Evolutionary conservation across 306 rosid genomes (phyloP), one percentile per base, ranked within the genome.

Genomic region (Cajanus cajan): DNA sequence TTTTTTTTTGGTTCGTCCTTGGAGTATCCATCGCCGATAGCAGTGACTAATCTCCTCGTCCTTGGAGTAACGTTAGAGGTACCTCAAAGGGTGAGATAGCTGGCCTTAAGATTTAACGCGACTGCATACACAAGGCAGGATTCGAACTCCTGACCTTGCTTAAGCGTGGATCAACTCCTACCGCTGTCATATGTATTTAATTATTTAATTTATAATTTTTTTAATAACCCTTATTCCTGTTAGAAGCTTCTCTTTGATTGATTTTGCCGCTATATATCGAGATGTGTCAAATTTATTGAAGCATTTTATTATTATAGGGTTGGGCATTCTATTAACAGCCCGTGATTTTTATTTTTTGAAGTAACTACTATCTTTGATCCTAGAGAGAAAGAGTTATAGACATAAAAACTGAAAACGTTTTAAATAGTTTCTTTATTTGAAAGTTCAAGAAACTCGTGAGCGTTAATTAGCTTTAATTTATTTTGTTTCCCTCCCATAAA

Each of bases 401-500:
- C n/a, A 34, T 34, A 0, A 16, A 34, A 64, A 37, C 28, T 4
- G 1, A 36, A 59, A 59, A 37, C 16, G 47, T 63, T 65, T 15
- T 36, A 12, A 65, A 19, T 10, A 6, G 33, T 1, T 19, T 40
- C 71, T 66, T 66, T 66, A 39, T 19, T 19, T 0, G 40, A 39
- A 19, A 2, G 28, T 40, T 21, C 51, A 40, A 66, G 71, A 66
- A 66, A 39, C 71, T 66, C 71, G 71, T 66, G 71, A 66, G 10
- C 2, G 50, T 39, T 65, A 39, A 37, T 65, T 19, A 65, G 5
- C 33, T 39, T 64, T 64, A 4, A n/a, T n/a, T n/a, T n/a, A n/a
- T n/a, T 18, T 64, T 63, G 36, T 16, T 65, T 65, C 51, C 51
- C 51, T 65, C 2, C 24, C 22, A 34, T 63, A 34, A 63, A 63